Conservation (phyloP, 176 grass and related monocot species). For the Miscanthus lutarioriparius region DNA sequence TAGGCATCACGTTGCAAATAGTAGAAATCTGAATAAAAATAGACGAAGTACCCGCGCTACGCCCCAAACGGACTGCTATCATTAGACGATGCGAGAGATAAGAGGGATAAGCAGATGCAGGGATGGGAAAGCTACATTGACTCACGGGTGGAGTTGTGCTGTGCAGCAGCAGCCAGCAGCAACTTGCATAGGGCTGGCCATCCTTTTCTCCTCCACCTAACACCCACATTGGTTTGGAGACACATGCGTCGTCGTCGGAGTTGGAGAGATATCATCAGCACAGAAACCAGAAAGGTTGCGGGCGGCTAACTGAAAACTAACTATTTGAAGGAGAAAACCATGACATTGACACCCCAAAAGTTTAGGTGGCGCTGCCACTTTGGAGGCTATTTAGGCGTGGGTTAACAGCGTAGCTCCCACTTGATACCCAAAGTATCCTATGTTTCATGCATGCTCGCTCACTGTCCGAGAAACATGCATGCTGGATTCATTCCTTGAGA, state of each 20-base stretch:
- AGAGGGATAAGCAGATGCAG: neutral
- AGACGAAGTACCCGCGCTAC: neutral
- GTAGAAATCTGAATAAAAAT: neutral
- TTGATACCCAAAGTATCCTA: neutral
- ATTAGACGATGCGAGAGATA: neutral
- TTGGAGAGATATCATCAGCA: neutral
- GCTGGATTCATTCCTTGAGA: neutral
- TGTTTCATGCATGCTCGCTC: neutral
- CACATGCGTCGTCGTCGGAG: neutral
- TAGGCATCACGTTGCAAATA: neutral
- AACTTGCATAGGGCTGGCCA: neutral
- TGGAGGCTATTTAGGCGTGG: neutral
- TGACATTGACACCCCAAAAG: slow-evolving; percentile 7
- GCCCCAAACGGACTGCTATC: neutral
- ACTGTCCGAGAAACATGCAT: neutral
- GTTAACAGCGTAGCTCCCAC: neutral
- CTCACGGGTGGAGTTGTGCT: slow-evolving; percentile 31
- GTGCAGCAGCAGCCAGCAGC: neutral
- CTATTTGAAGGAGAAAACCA: neutral
- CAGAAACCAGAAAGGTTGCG: neutral
- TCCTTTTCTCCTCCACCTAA: slow-evolving; percentile 21
- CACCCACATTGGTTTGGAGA: neutral
- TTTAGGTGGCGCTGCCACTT: neutral
- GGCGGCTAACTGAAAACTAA: neutral
- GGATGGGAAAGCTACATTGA: slow-evolving; percentile 19